phyloP scores from a whole-genome alignment of 192 early-diverging fungal genomes.

The Coemansia sp. region DNA sequence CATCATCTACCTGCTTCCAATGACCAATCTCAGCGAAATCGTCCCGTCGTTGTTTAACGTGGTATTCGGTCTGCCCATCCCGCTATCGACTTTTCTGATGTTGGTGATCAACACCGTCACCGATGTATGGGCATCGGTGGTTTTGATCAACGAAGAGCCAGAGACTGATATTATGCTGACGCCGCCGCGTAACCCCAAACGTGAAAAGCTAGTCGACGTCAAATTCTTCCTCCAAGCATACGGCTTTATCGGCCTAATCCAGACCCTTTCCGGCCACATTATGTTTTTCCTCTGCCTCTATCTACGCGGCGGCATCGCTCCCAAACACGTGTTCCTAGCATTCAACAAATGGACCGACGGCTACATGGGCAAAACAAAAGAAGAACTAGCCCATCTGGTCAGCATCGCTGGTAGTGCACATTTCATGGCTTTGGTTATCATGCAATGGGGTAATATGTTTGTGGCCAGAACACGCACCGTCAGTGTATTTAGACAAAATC shows the following conservation, averaged over 20 bases:
- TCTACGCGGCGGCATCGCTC: constrained; percentile 60
- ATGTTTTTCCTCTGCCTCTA: constrained; percentile 76
- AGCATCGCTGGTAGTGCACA: constrained; percentile 26
- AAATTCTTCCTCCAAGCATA: constrained; percentile 76
- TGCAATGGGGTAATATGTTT: constrained; percentile 59
- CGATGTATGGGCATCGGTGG: constrained; percentile 63
- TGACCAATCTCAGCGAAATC: constrained; percentile 75
- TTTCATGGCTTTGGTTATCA: constrained; percentile 52
- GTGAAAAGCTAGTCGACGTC: constrained; percentile 66
- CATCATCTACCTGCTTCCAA: constrained; percentile 78
- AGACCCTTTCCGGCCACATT: constrained; percentile 65
- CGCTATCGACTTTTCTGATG: constrained; percentile 80
- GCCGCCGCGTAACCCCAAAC: constrained; percentile 70
- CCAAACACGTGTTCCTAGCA: constrained; percentile 58
- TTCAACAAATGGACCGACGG: constrained; percentile 62
- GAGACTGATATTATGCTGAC: constrained; percentile 73
- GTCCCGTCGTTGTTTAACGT: constrained; percentile 76
- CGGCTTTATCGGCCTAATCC: constrained; percentile 73
- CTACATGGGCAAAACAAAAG: constrained; percentile 55
- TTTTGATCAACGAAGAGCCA: constrained; percentile 76
- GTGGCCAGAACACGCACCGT: constrained; percentile 43
- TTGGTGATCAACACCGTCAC: constrained; percentile 70
- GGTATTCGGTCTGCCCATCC: constrained; percentile 78
- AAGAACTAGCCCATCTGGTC: constrained; percentile 52
- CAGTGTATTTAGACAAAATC: constrained; percentile 49